phyloP scores from a whole-genome alignment of 441 rosid genomes.

The Croton setiger region DNA sequence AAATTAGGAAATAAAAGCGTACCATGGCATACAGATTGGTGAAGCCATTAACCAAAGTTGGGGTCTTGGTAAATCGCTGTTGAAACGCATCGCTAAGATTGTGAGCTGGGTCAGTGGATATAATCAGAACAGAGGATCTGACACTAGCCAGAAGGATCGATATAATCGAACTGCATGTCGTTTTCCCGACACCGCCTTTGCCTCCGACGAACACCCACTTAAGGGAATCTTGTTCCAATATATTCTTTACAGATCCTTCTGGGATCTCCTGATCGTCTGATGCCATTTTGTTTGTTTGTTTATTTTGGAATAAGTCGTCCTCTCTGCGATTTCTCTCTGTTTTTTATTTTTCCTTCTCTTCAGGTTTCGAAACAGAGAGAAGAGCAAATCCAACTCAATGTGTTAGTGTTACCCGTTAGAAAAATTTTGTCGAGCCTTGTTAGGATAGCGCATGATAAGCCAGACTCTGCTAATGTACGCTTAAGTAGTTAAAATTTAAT shows the following conservation, averaged over 20 bases:
- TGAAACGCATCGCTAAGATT: slow-evolving; percentile 99
- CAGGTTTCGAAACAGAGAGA: not conserved
- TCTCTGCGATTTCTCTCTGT: not conserved
- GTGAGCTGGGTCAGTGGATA: slow-evolving; percentile 99
- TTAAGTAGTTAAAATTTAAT: not conserved
- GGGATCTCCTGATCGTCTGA: slow-evolving; percentile 44
- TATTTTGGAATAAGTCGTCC: not conserved
- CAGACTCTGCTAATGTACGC: not conserved
- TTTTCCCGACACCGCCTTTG: slow-evolving; percentile 98
- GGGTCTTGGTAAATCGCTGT: slow-evolving; percentile 85
- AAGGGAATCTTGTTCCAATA: slow-evolving; percentile 73
- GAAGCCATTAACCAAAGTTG: slow-evolving; percentile 89
- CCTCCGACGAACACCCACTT: slow-evolving; percentile 99
- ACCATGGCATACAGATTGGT: slow-evolving; percentile 96
- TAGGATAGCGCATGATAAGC: slow-evolving; percentile 8
- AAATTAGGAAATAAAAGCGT: slow-evolving; percentile 7
- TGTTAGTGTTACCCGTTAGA: not conserved
- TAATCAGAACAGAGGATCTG: slow-evolving; percentile 90
- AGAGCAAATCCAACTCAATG: not conserved
- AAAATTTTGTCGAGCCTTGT: not conserved
- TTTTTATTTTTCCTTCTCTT: not conserved
- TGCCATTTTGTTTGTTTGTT: slow-evolving; percentile 27
- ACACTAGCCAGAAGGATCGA: slow-evolving; percentile 73
- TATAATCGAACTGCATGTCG: slow-evolving; percentile 92
- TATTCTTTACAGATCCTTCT: slow-evolving; percentile 65